phyloP scores from a whole-genome alignment of 2,329 filamentous ascomycete species.

The Sordariomycetes sp. region DNA sequence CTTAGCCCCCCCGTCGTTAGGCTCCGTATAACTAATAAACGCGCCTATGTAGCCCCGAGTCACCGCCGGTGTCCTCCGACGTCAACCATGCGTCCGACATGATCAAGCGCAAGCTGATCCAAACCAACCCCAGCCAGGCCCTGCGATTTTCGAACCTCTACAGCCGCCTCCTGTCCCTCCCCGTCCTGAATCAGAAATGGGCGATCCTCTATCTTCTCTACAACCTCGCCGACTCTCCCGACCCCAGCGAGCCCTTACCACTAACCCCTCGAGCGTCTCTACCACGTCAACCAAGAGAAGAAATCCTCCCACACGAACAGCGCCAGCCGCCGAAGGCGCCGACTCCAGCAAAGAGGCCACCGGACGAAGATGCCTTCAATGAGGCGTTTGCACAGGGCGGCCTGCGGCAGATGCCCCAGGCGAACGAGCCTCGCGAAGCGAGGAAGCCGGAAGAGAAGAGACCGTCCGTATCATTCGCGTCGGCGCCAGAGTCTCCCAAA shows the following conservation, averaged over 20 bases:
- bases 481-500: conserved; percentile 17
- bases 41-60: conserved; percentile 23
- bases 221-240: conserved; percentile 59
- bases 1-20: background rate
- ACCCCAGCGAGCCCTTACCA: conserved; percentile 37
- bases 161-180: conserved; percentile 75
- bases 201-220: conserved; percentile 87
- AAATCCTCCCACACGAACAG: conserved; percentile 19
- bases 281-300: conserved; percentile 20
- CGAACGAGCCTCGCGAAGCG: conserved; percentile 21
- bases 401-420: conserved; percentile 27
- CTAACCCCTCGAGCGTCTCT: conserved; percentile 18
- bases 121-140: conserved; percentile 65
- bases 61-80: conserved; percentile 49
- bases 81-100: conserved; percentile 87
- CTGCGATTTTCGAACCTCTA: conserved; percentile 84
- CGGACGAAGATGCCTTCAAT: conserved; percentile 33
- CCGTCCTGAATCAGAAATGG: conserved; percentile 92
- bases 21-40: background rate
- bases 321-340: conserved; percentile 21
- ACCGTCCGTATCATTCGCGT: conserved; percentile 1
- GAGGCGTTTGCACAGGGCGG: conserved; percentile 43
- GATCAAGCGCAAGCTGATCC: conserved; percentile 78
- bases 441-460: conserved; percentile 12
- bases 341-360: conserved; percentile 16